phyloP scores from a whole-genome alignment of 371 early-diverging fungal genomes.

The Zychaea mexicana region DNA sequence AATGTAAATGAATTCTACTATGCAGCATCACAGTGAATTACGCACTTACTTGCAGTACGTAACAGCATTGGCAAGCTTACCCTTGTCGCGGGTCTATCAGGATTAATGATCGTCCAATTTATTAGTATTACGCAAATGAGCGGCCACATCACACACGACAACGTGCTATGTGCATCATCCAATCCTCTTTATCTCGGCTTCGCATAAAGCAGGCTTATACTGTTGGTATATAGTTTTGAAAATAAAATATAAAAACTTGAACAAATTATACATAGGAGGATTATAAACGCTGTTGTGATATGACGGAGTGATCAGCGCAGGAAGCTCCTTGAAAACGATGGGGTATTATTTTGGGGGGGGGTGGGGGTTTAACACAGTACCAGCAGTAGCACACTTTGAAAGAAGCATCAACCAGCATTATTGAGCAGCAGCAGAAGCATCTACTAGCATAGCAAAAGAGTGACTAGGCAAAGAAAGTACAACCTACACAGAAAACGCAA shows the following conservation, averaged over 20 bases:
- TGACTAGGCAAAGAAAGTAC: not conserved
- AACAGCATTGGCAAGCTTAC: no score
- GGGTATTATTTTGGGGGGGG: not conserved
- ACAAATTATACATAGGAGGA: not conserved
- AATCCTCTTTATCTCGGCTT: no score
- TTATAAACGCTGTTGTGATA: not conserved
- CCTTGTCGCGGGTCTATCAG: not conserved
- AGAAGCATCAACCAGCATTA: no score
- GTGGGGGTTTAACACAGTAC: no score
- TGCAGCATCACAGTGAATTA: no score
- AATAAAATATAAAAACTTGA: not conserved
- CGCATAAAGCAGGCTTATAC: no score
- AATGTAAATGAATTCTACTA: no score
- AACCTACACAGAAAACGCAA: not conserved
- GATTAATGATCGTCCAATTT: not conserved
- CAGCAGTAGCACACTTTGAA: no score
- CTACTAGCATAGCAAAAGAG: not conserved
- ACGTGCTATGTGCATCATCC: not conserved
- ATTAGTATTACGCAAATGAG: not conserved
- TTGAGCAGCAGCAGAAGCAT: no score
- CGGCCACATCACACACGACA: not conserved
- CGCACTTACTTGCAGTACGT: no score
- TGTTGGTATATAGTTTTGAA: no score
- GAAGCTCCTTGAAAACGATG: conserved; percentile 5
- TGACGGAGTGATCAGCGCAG: conserved; percentile 4